These are phyloP conservation scores for Coemansia pectinata DNA, from an alignment of 192 early-diverging fungal species.

Conservation along the genomic window DNA sequence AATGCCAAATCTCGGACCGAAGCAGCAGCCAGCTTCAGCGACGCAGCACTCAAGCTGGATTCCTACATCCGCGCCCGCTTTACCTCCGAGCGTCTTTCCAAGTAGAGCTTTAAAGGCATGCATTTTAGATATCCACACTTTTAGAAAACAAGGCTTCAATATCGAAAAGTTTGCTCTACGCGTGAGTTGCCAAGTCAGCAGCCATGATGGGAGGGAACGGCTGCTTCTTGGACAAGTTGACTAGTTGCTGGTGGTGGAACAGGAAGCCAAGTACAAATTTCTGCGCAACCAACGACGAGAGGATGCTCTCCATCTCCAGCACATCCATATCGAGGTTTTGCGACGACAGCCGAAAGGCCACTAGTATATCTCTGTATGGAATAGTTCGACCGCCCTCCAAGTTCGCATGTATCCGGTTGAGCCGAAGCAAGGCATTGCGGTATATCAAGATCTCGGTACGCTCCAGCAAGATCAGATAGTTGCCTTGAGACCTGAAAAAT, in stretches of 20 bases:
- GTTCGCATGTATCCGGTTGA: background rate
- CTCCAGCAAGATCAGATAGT: conserved; percentile 44
- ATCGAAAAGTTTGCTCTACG: background rate
- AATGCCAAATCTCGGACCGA: conserved; percentile 19
- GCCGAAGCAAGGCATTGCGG: conserved; percentile 25
- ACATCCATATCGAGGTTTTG: conserved; percentile 34
- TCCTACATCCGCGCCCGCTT: conserved; percentile 55
- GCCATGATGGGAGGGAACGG: conserved; percentile 34
- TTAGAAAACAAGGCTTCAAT: no score
- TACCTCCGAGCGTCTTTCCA: conserved; percentile 15
- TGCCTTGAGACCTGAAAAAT: conserved; percentile 47
- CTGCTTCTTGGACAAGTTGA: conserved; percentile 34
- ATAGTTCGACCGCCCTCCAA: conserved; percentile 11
- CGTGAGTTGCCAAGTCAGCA: background rate
- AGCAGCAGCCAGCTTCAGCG: conserved; percentile 21
- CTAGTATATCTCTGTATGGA: conserved; percentile 35
- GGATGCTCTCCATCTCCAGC: conserved; percentile 46
- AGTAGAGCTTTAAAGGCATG: background rate
- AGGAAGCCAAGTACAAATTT: conserved; percentile 38
- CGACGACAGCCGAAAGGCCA: conserved; percentile 30
- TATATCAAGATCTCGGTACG: conserved; percentile 47
- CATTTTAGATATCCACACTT: no score
- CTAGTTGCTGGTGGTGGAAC: conserved; percentile 47
- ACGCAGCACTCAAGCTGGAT: conserved; percentile 51
- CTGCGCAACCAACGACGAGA: conserved; percentile 46